Conservation (phyloP, 306 rosid species). For the Vigna nakashimae region DNA sequence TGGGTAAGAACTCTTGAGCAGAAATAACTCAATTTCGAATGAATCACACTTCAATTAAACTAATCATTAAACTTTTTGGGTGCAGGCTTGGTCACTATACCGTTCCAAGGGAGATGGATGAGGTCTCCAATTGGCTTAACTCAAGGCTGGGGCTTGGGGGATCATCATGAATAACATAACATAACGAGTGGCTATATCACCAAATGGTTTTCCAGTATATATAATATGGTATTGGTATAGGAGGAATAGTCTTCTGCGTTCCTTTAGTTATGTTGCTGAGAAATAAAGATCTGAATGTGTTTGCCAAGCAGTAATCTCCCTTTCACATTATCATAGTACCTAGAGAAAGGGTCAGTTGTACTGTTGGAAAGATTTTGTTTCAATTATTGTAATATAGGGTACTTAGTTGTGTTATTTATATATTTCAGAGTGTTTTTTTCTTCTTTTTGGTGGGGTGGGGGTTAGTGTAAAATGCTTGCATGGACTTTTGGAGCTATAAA, state of each 20-base stretch:
- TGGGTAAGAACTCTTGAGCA: slow-evolving; percentile 59
- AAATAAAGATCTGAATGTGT: slow-evolving; percentile 46
- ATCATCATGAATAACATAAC: slow-evolving; percentile 41
- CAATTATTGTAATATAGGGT: slow-evolving; percentile 35
- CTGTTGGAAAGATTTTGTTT: slow-evolving; percentile 30
- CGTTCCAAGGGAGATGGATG: slow-evolving; percentile 87
- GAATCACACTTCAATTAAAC: slow-evolving; percentile 1
- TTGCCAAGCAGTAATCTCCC: slow-evolving; percentile 40
- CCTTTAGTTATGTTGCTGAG: slow-evolving; percentile 36
- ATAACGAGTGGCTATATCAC: slow-evolving; percentile 42
- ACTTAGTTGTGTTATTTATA: neutral
- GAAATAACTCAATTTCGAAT: slow-evolving; percentile 16
- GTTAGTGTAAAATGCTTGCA: neutral
- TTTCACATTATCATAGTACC: slow-evolving; percentile 39
- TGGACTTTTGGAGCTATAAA: neutral
- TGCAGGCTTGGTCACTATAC: slow-evolving; percentile 94
- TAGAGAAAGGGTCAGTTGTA: slow-evolving; percentile 33
- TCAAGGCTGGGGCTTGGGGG: slow-evolving; percentile 82
- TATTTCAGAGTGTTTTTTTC: neutral
- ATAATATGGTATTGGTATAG: slow-evolving; percentile 50
- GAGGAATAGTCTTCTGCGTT: slow-evolving; percentile 45
- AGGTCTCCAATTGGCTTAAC: slow-evolving; percentile 82
- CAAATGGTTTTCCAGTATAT: slow-evolving; percentile 49
- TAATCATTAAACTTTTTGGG: slow-evolving; percentile 23
- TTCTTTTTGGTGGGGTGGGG: neutral